A percentile compares a stretch with the other conserved stretches of the same genome.
Evolutionary conservation across 306 rosid species (phyloP).

Genomic region (Corylus avellana): DNA sequence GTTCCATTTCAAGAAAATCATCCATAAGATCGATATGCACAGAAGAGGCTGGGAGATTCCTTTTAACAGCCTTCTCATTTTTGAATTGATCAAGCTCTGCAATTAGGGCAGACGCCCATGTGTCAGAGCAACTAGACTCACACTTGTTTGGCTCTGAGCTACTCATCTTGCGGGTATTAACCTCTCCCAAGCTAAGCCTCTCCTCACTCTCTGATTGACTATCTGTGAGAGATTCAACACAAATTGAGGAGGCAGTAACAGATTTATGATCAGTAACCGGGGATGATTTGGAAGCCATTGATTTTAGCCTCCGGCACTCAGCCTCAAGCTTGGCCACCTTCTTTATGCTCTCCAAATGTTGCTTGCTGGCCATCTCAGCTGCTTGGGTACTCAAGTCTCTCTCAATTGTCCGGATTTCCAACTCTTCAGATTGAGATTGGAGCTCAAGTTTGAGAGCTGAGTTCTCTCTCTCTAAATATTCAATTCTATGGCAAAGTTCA

Average conservation of each 20-base stretch:
- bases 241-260: constrained; percentile 57
- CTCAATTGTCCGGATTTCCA: constrained; percentile 78
- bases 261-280: constrained; percentile 56
- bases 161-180: constrained; percentile 40
- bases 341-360: constrained; percentile 83
- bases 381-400: constrained; percentile 89
- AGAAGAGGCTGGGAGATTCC: constrained; percentile 52
- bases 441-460: constrained; percentile 67
- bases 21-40: constrained; percentile 79
- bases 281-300: constrained; percentile 44
- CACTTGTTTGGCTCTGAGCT: constrained; percentile 55
- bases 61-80: constrained; percentile 52
- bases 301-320: constrained; percentile 79
- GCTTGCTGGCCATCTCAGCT: constrained; percentile 97
- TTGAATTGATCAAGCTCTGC: constrained; percentile 86
- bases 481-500: constrained; percentile 53
- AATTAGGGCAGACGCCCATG: constrained; percentile 74
- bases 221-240: constrained; percentile 71
- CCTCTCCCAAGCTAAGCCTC: constrained; percentile 46
- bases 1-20: constrained; percentile 98
- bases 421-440: constrained; percentile 64
- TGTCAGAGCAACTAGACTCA: constrained; percentile 63
- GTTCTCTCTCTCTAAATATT: constrained; percentile 70
- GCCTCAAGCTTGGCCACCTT: constrained; percentile 91
- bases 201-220: constrained; percentile 79